These are phyloP conservation scores for Phytophthora parvispora DNA, from an alignment of 352 stramenopile species.

Conservation along the genomic window DNA sequence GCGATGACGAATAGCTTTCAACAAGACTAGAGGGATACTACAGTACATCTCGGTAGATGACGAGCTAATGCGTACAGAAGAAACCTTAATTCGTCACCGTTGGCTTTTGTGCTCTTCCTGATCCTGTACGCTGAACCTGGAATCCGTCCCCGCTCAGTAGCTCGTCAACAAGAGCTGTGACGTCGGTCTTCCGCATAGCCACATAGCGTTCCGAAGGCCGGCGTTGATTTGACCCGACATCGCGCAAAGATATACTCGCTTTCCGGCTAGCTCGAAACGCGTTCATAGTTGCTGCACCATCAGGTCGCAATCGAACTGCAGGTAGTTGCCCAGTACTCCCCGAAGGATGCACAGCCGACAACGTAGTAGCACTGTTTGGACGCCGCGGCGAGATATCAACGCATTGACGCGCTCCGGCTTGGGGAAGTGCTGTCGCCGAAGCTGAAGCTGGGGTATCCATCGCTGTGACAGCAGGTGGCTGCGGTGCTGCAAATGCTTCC, in stretches of 20 bases:
- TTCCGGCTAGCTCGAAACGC: slow-evolving; percentile 8
- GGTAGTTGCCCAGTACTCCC: neutral
- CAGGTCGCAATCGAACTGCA: neutral
- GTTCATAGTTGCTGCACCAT: neutral
- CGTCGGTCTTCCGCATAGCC: slow-evolving; percentile 17
- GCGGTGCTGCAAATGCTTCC: neutral
- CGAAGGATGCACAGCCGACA: slow-evolving; percentile 26
- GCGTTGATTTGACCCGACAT: slow-evolving; percentile 10
- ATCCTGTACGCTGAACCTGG: slow-evolving; percentile 32
- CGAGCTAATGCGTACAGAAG: slow-evolving; percentile 11
- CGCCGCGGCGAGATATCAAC: neutral
- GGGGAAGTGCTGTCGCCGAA: neutral
- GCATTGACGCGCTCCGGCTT: neutral
- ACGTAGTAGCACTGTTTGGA: slow-evolving; percentile 29
- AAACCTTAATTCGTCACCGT: slow-evolving; percentile 26
- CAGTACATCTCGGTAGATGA: no score
- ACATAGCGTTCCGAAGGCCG: slow-evolving; percentile 24
- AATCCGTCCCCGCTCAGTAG: slow-evolving; percentile 69
- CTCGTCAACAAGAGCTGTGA: slow-evolving; percentile 58
- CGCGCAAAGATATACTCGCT: slow-evolving; percentile 13
- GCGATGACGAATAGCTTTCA: slow-evolving; percentile 32
- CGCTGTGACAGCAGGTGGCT: neutral
- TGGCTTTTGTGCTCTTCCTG: slow-evolving; percentile 15
- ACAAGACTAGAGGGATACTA: no score
- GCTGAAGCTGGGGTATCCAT: neutral